Base-by-base conservation (phyloP, 345 rosid genomes). In the Anastatica hierochuntica region DNA sequence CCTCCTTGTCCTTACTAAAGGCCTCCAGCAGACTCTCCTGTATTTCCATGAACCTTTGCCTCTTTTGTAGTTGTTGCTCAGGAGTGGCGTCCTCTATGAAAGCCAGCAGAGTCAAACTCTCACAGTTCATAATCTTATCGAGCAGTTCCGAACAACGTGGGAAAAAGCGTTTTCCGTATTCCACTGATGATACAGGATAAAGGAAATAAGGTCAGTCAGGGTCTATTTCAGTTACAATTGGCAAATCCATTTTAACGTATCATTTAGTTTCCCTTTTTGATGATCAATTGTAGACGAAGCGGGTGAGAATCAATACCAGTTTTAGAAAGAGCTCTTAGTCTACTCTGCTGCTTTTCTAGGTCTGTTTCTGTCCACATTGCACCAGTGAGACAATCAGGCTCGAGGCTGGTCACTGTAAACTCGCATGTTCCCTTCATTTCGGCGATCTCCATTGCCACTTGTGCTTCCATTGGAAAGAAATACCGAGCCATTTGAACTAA, bases 381-480 rank as follows among this genome's bases (percentile, higher is more conserved):
- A 34, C 61, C 61, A 38, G 47, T 43, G 63, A 53, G 39, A 29
- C 23, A 1, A 10, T 53, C 58, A n/a, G 56, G 34, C 29, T 70
- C 56, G 42, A 64, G 56, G 65, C 64, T 63, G 33, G 71, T 64
- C 45, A 67, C 71, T 31, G 48, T 56, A 65, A 78, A 86, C 68
- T 83, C 90, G 1, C 66, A 68, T 55, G 88, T 79, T 16, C 68
- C 90, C 30, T 80, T 86, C 44, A 75, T 69, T 13, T 75, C 69
- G n/a, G 90, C 90, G 6, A 80, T 82, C 15, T 77, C 86, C 88
- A 78, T 83, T 3, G 45, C 85, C 14, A 79, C 77, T 72, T 75
- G 75, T 38, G 97, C 97, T 72, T 90, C 95, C 69, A 45, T 71
- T 12, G 97, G 97, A 60, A 83, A 90, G 14, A 90, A 61, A 44